Evolutionary conservation across 2,329 filamentous ascomycete genomes (phyloP).

Genomic region (Apiospora sp.): DNA sequence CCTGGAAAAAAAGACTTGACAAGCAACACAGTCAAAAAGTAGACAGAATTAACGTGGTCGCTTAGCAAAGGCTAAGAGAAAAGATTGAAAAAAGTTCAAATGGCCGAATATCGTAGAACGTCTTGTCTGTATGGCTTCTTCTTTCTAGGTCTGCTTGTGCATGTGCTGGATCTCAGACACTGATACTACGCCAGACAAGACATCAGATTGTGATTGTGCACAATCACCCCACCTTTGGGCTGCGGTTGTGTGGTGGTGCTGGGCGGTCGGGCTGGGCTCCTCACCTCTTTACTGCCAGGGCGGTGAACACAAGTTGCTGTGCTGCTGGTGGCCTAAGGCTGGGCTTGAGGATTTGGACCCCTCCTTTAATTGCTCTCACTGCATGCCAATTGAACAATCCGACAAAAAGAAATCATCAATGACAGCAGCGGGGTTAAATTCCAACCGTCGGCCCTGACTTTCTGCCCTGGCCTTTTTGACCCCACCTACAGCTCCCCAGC

Average conservation of each 20-base stretch:
- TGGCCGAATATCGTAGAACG: not conserved
- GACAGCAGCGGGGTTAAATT: conserved; percentile 7
- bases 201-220: conserved; percentile 7
- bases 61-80: not conserved
- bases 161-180: conserved; percentile 7
- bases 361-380: not conserved
- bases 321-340: not conserved
- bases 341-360: not conserved
- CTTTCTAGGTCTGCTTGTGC: not conserved
- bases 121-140: conserved; percentile 1
- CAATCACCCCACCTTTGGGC: conserved; percentile 21
- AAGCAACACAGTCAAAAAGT: not conserved
- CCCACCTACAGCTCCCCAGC: conserved; percentile 4
- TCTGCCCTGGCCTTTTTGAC: not conserved
- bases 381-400: not conserved
- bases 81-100: not conserved
- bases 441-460: not conserved
- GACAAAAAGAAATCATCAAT: conserved; percentile 3
- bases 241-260: conserved; percentile 1
- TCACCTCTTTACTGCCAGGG: conserved; percentile 16
- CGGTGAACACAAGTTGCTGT: not conserved
- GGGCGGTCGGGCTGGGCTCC: not conserved
- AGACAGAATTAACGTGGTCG: not conserved
- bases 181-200: not conserved
- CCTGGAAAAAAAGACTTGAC: not conserved